Evolutionary conservation across 352 stramenopile genomes (phyloP).

Genomic region (Globisporangium radiosum): DNA sequence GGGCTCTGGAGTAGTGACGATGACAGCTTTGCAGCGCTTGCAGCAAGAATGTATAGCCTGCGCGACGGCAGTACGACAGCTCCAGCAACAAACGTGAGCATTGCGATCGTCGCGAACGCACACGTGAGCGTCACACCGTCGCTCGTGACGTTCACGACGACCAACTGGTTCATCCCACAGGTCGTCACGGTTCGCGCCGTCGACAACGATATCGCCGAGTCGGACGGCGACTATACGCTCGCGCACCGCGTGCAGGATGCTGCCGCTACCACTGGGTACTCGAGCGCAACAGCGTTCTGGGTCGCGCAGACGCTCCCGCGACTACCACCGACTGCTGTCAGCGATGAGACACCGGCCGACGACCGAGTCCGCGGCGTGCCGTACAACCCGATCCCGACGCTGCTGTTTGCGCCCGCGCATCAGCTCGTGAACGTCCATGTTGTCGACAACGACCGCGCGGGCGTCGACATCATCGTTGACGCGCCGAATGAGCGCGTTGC

Average conservation of each 20-base stretch:
- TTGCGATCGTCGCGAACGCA: conserved; percentile 42
- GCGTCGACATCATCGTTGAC: conserved; percentile 31
- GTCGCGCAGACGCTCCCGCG: conserved; percentile 24
- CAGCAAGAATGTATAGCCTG: conserved; percentile 23
- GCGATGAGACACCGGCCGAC: neutral
- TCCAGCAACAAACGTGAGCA: conserved; percentile 32
- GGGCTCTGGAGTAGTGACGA: conserved; percentile 26
- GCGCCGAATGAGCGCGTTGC: conserved; percentile 27
- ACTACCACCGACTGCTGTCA: conserved; percentile 1
- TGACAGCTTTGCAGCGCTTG: conserved; percentile 23
- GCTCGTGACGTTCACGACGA: conserved; percentile 51
- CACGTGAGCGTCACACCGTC: conserved; percentile 45
- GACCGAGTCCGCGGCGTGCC: conserved; percentile 29
- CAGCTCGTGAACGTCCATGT: conserved; percentile 41
- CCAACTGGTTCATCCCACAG: conserved; percentile 62
- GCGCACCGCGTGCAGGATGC: conserved; percentile 53
- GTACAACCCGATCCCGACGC: conserved; percentile 54
- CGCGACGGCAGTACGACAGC: neutral
- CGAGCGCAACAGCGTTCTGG: conserved; percentile 52
- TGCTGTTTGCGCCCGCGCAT: conserved; percentile 43
- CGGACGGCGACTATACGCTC: conserved; percentile 27
- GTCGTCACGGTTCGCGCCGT: conserved; percentile 37
- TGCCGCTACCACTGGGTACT: conserved; percentile 26
- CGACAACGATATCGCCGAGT: conserved; percentile 38
- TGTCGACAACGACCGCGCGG: conserved; percentile 36